Evolutionary conservation across 2,329 filamentous ascomycete genomes (phyloP), one percentile per base, ranked within the genome.

Genomic region (Pseudogymnoascus sp.): DNA sequence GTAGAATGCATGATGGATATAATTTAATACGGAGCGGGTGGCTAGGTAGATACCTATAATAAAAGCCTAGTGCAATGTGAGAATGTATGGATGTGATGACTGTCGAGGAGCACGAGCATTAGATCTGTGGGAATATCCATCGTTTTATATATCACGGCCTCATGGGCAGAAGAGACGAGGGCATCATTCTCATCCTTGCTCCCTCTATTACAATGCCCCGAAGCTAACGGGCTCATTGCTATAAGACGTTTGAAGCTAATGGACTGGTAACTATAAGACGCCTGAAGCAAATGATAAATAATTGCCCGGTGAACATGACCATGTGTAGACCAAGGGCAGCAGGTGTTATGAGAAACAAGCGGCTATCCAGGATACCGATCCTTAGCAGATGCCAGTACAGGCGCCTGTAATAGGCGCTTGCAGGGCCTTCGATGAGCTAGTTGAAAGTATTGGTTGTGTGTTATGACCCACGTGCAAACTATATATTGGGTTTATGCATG

Each of bases 321-420:
- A 28, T 52, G 23, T 18, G 23, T 6, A 30, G 23, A n/a, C 41
- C 12, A 52, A 48, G 13, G 23, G n/a, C 10, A 52, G 8, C 13
- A 5, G n/a, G 41, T 8, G 9, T 23, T 28, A 52, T 52, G 41
- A 52, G 21, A 52, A 52, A 18, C 3, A 52, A 12, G 41, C 28
- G 30, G 41, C 41, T 52, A 52, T 28, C 41, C 41, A 52, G 41
- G 41, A 52, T 52, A 18, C 41, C 26, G 12, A 52, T 52, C 41
- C 41, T 30, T 30, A 10, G 23, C 23, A 30, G n/a, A n/a, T 3
- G 23, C 12, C n/a, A 28, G 15, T 52, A 12, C n/a, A 28, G 23
- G 41, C 41, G 41, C 23, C 23, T 52, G n/a, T 18, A 52, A 52
- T 21, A 30, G 23, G 8, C 23, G 23, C 41, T 30, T 52, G 13